Percentiles rank a stretch among this genome's conserved stretches.
Conservation (phyloP, 192 early-diverging fungal species). For the Allomyces macrogynus region DNA sequence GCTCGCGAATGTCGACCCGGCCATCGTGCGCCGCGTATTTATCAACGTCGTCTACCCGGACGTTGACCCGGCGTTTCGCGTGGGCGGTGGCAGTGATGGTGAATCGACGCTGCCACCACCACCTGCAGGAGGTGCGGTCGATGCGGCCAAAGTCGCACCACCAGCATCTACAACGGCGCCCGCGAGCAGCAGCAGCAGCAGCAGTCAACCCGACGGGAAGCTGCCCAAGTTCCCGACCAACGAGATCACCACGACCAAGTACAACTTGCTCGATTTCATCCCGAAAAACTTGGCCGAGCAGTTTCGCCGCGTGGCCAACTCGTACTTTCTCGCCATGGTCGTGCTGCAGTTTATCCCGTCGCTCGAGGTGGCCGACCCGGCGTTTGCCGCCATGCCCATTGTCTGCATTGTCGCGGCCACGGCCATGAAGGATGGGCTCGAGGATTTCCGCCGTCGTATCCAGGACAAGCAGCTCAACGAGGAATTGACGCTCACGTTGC, state of each 20-base stretch:
- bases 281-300: conserved; percentile 95
- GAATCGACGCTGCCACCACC: neutral
- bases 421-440: conserved; percentile 72
- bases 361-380: conserved; percentile 40
- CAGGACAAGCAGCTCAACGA: conserved; percentile 68
- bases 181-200: neutral
- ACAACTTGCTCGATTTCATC: conserved; percentile 71
- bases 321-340: conserved; percentile 71
- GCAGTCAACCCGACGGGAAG: neutral
- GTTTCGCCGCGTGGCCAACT: conserved; percentile 84
- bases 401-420: conserved; percentile 57
- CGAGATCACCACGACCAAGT: conserved; percentile 77
- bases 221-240: conserved; percentile 21
- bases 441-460: conserved; percentile 71
- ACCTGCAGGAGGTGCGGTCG: neutral
- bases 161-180: neutral
- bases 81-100: neutral
- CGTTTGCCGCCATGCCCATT: conserved; percentile 61
- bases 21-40: too few relatives aligned
- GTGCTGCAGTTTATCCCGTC: conserved; percentile 61
- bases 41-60: too few relatives aligned
- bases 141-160: neutral
- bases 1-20: too few relatives aligned
- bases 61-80: too few relatives aligned
- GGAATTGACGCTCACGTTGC: conserved; percentile 13